Evolutionary conservation across 768 basidiomycete species (phyloP).

Genomic region (Calocybe cyanea): DNA sequence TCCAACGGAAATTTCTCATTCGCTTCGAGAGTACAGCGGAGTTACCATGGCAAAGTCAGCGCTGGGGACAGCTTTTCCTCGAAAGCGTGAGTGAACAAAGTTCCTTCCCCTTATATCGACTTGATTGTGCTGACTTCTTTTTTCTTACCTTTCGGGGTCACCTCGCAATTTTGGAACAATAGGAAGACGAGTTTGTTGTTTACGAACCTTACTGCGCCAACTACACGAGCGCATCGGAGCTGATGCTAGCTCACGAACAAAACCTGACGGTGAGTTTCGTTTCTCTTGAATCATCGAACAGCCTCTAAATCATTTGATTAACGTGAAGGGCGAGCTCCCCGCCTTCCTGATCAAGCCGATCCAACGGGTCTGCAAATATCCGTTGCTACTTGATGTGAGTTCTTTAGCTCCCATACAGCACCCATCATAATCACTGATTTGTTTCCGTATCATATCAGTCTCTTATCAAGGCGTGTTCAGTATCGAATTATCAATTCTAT

Average conservation of each 20-base stretch:
- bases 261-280: conserved; percentile 68
- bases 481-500: conserved; percentile 61
- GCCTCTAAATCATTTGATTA: conserved; percentile 82
- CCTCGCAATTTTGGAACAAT: conserved; percentile 38
- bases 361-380: conserved; percentile 98
- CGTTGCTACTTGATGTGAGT: conserved; percentile 85
- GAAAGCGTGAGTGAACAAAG: conserved; percentile 63
- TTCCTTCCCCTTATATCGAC: conserved; percentile 35
- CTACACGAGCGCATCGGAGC: conserved; percentile 81
- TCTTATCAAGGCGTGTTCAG: conserved; percentile 66
- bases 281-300: conserved; percentile 24
- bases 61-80: conserved; percentile 83
- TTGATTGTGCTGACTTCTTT: conserved; percentile 39
- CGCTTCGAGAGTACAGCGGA: conserved; percentile 84
- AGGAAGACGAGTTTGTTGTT: conserved; percentile 94
- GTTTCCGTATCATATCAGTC: conserved; percentile 40
- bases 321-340: conserved; percentile 87
- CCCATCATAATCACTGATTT: conserved; percentile 5
- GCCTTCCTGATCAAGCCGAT: conserved; percentile 99
- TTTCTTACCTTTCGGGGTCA: conserved; percentile 16
- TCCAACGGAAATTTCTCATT: conserved; percentile 92
- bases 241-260: conserved; percentile 83
- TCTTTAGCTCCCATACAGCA: conserved; percentile 14
- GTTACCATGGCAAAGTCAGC: conserved; percentile 76
- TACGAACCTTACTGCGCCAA: conserved; percentile 99